Base-by-base conservation (phyloP, 495 filamentous ascomycete genomes). In the Aspergillus carlsbadensis region DNA sequence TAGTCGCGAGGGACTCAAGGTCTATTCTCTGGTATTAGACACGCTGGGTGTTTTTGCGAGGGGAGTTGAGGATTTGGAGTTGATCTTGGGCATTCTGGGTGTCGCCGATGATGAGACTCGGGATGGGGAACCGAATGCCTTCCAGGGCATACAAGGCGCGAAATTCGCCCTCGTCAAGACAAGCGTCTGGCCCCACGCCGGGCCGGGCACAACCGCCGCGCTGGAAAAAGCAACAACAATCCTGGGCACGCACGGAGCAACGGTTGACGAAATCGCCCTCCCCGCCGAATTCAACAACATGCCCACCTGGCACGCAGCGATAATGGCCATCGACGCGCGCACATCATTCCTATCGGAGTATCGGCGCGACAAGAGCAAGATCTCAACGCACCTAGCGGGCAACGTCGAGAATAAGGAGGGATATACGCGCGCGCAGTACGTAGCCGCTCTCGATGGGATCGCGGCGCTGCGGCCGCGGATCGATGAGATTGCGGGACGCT, bases 31-130 rank as follows among this genome's bases (percentile, higher is more conserved):
- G 3, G 77, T 65, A 7, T 70, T 78, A 26, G 82, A 86, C 57
- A 86, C 82, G 0, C 48, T 80, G 18, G 82, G 82, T 1, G 70
- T 82, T 41, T 82, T 73, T 48, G 71, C 77, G 0, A 71, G 83
- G 0, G 68, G 59, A 18, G 65, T 80, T 0, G 73, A 76, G 2
- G 83, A 86, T 56, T 60, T 86, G 3, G 55, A 79, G 34, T 63
- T 84, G 0, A 57, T 84, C 0, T 62, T 73, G 6, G 67, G 76
- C n/a, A 67, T 79, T 2, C 79, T 84, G 52, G 61, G 60, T 10
- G 59, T 84, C 3, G 62, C 65, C 6, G 81, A 82, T 56, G 80
- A 84, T 57, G 59, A 66, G 1, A 58, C 67, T 5, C 17, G 49
- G 6, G 41, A 56, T n/a, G n/a, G n/a, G 0, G 40, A 58, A 7